Evolutionary conservation across 2,329 filamentous ascomycete species (phyloP).

Genomic region (Whalleya microplaca): DNA sequence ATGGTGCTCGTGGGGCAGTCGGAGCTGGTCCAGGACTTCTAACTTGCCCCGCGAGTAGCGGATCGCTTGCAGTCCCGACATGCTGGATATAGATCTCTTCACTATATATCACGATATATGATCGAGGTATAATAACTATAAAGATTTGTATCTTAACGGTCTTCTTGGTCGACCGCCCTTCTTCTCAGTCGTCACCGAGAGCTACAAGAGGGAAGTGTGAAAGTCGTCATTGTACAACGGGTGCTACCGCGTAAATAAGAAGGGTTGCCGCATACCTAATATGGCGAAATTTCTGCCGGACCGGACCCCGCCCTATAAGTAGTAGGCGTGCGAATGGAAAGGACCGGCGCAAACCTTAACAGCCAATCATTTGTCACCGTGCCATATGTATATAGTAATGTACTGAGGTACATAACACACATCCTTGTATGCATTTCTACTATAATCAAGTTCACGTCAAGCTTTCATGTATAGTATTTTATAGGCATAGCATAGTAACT

Average conservation of each 20-base stretch:
- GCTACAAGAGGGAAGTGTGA: neutral
- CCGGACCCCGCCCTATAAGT: slow-evolving; percentile 15
- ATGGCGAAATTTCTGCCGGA: slow-evolving; percentile 13
- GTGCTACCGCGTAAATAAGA: neutral
- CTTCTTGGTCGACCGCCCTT: neutral
- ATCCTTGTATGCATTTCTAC: too few relatives aligned
- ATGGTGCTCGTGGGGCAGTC: slow-evolving; percentile 77
- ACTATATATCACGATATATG: too few relatives aligned
- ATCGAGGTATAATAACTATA: too few relatives aligned
- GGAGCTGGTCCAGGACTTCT: slow-evolving; percentile 82
- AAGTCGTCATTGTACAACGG: neutral
- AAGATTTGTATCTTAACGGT: too few relatives aligned
- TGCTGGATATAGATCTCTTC: slow-evolving; percentile 35
- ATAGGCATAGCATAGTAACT: too few relatives aligned
- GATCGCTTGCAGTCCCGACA: slow-evolving; percentile 74
- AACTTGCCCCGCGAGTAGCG: slow-evolving; percentile 73
- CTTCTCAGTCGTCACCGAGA: neutral
- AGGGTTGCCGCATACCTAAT: neutral
- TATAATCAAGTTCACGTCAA: too few relatives aligned
- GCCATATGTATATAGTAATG: neutral
- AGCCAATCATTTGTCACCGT: slow-evolving; percentile 14
- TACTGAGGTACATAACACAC: too few relatives aligned
- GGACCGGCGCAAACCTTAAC: too few relatives aligned
- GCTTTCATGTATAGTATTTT: too few relatives aligned
- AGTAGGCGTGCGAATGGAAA: too few relatives aligned